Evolutionary conservation across 176 grass and related monocot genomes (phyloP), one percentile per base, ranked within the genome.

Genomic region (Oryza glumipatula): DNA sequence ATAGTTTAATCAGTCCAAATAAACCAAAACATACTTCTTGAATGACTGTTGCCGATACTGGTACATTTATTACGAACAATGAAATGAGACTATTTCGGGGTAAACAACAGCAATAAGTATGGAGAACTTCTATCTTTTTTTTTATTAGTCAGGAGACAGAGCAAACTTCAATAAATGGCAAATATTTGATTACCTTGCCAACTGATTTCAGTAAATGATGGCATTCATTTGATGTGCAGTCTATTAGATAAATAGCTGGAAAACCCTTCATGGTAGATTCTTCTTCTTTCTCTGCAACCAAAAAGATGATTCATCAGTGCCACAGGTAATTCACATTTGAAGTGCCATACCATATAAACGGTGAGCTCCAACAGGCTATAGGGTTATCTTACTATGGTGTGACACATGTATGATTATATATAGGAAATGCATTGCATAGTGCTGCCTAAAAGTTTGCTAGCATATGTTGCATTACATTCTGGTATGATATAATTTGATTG

Each of bases 211-310:
- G 83, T 73, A 98, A 87, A 85, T 79, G 89, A 65, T 36, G 79
- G 82, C 91, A 98, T 80, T 95, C 91, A 78, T 95, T 95, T 85
- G 68, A 79, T 15, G 91, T 94, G 74, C 91, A 98, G 70, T 98
- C 96, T 82, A 98, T 98, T 72, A 92, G 71, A 64, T 94, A 92
- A 85, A 95, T 89, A 56, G 76, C 70, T 81, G 93, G 93, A 61
- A 94, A 86, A 46, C 90, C 91, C 65, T 85, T 83, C 28, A 81
- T 71, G 16, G 46, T 52, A 91, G 71, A 86, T 11, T 84, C 81
- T 82, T 84, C 86, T 17, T 75, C 80, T 63, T 72, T 83, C 38
- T 82, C 92, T 97, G 90, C 75, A 80, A 88, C 32, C 63, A 84
- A 87, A 85, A 80, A 48, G 43, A 65, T 89, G 3, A 70, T 63